phyloP scores from a whole-genome alignment of 805 yeast species.

The Suhomyces kilbournensis region DNA sequence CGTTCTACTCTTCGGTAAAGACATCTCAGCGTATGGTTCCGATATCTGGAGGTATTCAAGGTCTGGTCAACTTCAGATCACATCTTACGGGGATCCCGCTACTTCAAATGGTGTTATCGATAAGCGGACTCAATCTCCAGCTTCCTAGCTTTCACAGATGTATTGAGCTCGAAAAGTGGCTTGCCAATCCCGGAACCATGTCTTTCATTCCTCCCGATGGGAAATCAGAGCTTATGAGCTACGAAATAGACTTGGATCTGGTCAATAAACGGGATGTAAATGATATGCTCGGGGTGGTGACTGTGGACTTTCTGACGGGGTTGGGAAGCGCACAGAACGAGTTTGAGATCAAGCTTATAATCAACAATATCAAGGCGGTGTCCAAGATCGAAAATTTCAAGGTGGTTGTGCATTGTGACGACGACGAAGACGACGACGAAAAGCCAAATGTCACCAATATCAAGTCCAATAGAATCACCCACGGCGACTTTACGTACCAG shows the following conservation, averaged over 20 bases:
- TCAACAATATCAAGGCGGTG: slow-evolving; percentile 31
- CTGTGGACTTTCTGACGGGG: slow-evolving; percentile 51
- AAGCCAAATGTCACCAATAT: slow-evolving; percentile 30
- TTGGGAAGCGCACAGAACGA: slow-evolving; percentile 53
- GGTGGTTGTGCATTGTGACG: slow-evolving; percentile 24
- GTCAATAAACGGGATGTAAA: slow-evolving; percentile 17
- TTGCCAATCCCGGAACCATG: slow-evolving; percentile 42
- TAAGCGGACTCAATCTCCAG: slow-evolving; percentile 47
- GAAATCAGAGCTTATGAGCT: slow-evolving; percentile 56
- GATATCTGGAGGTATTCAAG: slow-evolving; percentile 55
- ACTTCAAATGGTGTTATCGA: slow-evolving; percentile 51
- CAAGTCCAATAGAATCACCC: slow-evolving; percentile 61
- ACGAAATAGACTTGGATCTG: slow-evolving; percentile 52
- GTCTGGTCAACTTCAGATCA: slow-evolving; percentile 60
- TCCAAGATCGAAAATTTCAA: slow-evolving; percentile 31
- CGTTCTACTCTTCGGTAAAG: slow-evolving; percentile 19
- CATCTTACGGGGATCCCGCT: slow-evolving; percentile 78
- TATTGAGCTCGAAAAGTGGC: slow-evolving; percentile 56
- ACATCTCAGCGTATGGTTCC: slow-evolving; percentile 31
- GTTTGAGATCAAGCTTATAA: slow-evolving; percentile 57
- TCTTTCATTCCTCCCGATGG: slow-evolving; percentile 91
- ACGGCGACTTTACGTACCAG: slow-evolving; percentile 68
- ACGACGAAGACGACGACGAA: slow-evolving; percentile 8
- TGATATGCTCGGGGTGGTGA: slow-evolving; percentile 50
- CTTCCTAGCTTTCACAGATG: slow-evolving; percentile 70